Conservation (phyloP, 371 early-diverging fungal species). For the Actinomortierella ambigua region DNA sequence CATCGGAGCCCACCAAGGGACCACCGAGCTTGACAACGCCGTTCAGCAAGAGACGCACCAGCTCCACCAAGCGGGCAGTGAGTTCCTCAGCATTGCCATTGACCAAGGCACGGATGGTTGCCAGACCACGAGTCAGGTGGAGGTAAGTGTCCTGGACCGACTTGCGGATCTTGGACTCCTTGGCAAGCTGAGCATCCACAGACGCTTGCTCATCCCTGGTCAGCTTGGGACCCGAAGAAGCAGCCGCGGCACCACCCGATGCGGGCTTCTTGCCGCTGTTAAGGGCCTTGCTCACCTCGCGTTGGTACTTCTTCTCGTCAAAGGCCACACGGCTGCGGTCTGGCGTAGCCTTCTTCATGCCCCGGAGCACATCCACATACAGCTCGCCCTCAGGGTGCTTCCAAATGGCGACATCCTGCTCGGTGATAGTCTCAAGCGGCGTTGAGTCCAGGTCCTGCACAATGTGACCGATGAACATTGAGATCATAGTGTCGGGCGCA, state of each 20-base stretch:
- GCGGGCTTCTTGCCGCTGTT: slow-evolving; percentile 60
- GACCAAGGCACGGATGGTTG: slow-evolving; percentile 67
- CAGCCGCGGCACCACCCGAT: slow-evolving; percentile 47
- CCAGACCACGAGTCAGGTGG: slow-evolving; percentile 65
- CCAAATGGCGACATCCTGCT: slow-evolving; percentile 68
- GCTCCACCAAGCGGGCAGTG: slow-evolving; percentile 52
- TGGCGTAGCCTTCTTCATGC: slow-evolving; percentile 55
- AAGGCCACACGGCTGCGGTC: slow-evolving; percentile 59
- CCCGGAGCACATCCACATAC: slow-evolving; percentile 64
- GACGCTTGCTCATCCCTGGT: slow-evolving; percentile 85
- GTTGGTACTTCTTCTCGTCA: slow-evolving; percentile 85
- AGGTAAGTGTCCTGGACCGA: slow-evolving; percentile 60
- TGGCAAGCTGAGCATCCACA: slow-evolving; percentile 73
- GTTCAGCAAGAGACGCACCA: slow-evolving; percentile 52
- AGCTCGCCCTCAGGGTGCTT: slow-evolving; percentile 69
- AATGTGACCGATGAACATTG: slow-evolving; percentile 50
- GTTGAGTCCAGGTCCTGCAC: slow-evolving; percentile 52
- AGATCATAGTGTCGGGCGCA: slow-evolving; percentile 52
- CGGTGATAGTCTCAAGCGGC: slow-evolving; percentile 54
- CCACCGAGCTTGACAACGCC: slow-evolving; percentile 58
- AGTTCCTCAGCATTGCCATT: slow-evolving; percentile 60
- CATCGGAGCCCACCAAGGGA: slow-evolving; percentile 59
- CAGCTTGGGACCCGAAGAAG: slow-evolving; percentile 55
- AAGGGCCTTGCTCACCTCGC: slow-evolving; percentile 78
- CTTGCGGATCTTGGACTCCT: slow-evolving; percentile 76